Percentiles rank a stretch among this genome's conserved stretches.
These are phyloP conservation scores for Iris macrosiphon DNA, from an alignment of 106 monocot genomes.

Conservation along the genomic window DNA sequence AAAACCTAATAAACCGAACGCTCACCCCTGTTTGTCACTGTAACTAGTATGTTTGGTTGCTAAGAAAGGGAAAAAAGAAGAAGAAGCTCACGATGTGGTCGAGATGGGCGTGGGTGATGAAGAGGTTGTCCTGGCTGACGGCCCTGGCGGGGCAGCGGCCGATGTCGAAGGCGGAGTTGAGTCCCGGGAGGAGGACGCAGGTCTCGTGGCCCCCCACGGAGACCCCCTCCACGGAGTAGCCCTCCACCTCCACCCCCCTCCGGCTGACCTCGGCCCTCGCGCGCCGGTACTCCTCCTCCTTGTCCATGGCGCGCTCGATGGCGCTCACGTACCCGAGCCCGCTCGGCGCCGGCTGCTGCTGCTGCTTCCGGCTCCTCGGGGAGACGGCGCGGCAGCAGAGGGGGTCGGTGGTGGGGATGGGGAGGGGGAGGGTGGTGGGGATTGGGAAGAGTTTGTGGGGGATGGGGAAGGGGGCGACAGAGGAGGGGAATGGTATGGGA, in stretches of 20 bases:
- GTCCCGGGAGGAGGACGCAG: conserved; percentile 65
- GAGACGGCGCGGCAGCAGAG: too few relatives aligned
- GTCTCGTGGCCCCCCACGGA: conserved; percentile 94
- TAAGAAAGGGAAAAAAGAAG: background rate
- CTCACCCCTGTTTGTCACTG: too few relatives aligned
- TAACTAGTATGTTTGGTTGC: too few relatives aligned
- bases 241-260: conserved; percentile 85
- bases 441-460: too few relatives aligned
- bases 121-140: conserved; percentile 80
- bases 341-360: too few relatives aligned
- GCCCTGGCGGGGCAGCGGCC: conserved; percentile 75
- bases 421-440: too few relatives aligned
- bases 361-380: too few relatives aligned
- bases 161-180: conserved; percentile 82
- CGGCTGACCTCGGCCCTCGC: conserved; percentile 78
- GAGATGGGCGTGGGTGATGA: conserved; percentile 90
- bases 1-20: too few relatives aligned
- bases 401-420: too few relatives aligned
- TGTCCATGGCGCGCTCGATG: conserved; percentile 60
- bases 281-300: conserved; percentile 82
- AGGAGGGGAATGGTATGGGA: too few relatives aligned
- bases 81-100: conserved; percentile 80
- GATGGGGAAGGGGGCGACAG: too few relatives aligned
- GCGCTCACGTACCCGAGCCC: conserved; percentile 61
- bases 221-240: conserved; percentile 67